These are phyloP conservation scores for Torrubiellomyces zombiae DNA, from an alignment of 2,329 filamentous ascomycete species.

Conservation along the genomic window DNA sequence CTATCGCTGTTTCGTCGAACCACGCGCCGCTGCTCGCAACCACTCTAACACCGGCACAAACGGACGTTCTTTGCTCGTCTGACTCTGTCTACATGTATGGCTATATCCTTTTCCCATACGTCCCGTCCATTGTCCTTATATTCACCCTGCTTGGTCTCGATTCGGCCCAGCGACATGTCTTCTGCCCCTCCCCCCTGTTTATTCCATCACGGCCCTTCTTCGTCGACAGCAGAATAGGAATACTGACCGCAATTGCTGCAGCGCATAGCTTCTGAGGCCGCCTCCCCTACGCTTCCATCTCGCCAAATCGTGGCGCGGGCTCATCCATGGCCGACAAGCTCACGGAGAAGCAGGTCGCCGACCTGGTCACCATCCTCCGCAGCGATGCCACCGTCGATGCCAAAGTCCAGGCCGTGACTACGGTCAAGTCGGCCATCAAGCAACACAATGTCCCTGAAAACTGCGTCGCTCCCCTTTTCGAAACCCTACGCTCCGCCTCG, in stretches of 20 bases:
- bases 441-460: slow-evolving; percentile 75
- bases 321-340: slow-evolving; percentile 38
- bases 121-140: too few species aligned
- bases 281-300: too few species aligned
- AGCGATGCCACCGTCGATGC: slow-evolving; percentile 51
- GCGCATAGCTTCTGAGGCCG: too few species aligned
- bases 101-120: too few species aligned
- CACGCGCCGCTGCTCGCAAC: slow-evolving; percentile 1
- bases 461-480: slow-evolving; percentile 58
- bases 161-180: too few species aligned
- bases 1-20: slow-evolving; percentile 3
- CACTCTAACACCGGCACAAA: slow-evolving; percentile 1
- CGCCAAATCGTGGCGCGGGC: too few species aligned
- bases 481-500: slow-evolving; percentile 62
- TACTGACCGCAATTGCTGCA: slow-evolving; percentile 1
- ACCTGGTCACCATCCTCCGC: slow-evolving; percentile 34
- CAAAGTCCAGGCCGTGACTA: slow-evolving; percentile 55
- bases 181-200: too few species aligned
- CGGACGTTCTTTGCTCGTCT: too few species aligned
- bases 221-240: too few species aligned
- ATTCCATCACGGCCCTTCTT: too few species aligned
- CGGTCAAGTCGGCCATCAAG: slow-evolving; percentile 77
- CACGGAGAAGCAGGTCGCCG: slow-evolving; percentile 39
- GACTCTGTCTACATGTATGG: too few species aligned
- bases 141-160: too few species aligned